Conservation (phyloP, 306 rosid genomes). For the Casuarina cunninghamiana region DNA sequence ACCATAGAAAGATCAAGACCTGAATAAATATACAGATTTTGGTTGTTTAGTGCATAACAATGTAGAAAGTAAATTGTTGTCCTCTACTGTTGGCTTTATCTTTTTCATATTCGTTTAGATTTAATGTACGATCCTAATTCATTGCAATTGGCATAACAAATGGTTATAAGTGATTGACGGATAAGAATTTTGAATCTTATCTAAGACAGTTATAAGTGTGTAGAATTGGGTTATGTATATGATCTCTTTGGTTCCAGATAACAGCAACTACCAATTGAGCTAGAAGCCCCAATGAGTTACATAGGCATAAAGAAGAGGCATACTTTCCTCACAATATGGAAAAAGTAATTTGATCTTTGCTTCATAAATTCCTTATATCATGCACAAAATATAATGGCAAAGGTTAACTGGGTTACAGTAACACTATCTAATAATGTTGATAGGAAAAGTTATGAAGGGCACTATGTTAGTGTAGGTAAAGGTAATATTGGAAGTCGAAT, state of each 20-base stretch:
- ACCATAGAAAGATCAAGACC: too few relatives aligned
- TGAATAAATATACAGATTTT: too few relatives aligned
- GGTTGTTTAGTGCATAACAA: too few relatives aligned
- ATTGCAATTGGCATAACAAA: too few relatives aligned
- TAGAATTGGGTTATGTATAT: background rate
- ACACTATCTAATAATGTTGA: background rate
- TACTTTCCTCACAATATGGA: background rate
- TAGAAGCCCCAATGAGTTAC: background rate
- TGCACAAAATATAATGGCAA: background rate
- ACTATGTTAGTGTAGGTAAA: background rate
- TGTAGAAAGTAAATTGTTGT: too few relatives aligned
- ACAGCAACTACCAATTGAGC: too few relatives aligned
- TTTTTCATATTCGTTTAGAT: too few relatives aligned
- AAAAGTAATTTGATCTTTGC: background rate
- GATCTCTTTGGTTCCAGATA: too few relatives aligned
- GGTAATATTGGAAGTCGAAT: background rate
- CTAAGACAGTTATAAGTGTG: background rate
- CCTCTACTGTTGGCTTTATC: too few relatives aligned
- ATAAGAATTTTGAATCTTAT: constrained; percentile 1
- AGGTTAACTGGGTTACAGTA: background rate
- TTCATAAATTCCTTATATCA: background rate
- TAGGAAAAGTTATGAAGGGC: background rate
- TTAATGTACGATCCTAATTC: too few relatives aligned
- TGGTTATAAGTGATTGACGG: background rate
- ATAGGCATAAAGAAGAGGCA: background rate